Percentiles rank a stretch among this genome's conserved stretches.
Conservation (phyloP, 1,284 basidiomycete genomes). For the Trichosporon asahii region DNA sequence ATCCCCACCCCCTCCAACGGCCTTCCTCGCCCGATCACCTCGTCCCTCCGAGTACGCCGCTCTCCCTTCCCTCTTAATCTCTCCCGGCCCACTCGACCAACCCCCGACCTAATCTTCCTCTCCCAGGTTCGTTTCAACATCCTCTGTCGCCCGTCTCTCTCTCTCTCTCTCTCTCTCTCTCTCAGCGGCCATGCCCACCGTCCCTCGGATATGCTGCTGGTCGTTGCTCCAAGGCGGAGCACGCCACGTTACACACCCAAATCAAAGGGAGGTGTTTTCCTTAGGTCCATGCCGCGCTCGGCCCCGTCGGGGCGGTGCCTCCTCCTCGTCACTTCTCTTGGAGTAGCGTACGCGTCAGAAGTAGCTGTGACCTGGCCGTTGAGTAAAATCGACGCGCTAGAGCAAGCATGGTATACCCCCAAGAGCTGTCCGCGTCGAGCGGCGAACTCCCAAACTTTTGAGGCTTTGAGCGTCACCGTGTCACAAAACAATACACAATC, state of each 20-base stretch:
- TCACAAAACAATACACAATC: conserved; percentile 3
- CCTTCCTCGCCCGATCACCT: neutral
- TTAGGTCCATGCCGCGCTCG: conserved; percentile 7
- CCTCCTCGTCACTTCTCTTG: neutral
- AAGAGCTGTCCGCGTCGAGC: neutral
- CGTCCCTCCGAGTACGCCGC: neutral
- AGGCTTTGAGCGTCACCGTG: conserved; percentile 1
- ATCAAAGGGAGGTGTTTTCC: neutral
- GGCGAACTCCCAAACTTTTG: conserved; percentile 5
- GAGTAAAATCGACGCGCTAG: neutral
- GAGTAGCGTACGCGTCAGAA: conserved; percentile 4
- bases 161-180: neutral
- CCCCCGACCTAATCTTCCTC: conserved; percentile 6
- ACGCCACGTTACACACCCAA: conserved; percentile 3
- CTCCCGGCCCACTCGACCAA: neutral
- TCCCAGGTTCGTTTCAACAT: conserved; percentile 1
- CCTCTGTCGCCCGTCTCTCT: neutral
- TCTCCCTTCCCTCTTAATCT: neutral
- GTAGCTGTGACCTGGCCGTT: neutral
- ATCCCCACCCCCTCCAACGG: neutral
- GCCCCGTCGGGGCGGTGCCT: conserved; percentile 7
- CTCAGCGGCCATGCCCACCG: neutral
- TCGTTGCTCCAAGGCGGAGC: neutral
- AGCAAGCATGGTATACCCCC: neutral
- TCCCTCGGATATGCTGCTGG: neutral